These are phyloP conservation scores for Kwoniella dejecticola DNA, from an alignment of 768 basidiomycete species.

Conservation along the genomic window DNA sequence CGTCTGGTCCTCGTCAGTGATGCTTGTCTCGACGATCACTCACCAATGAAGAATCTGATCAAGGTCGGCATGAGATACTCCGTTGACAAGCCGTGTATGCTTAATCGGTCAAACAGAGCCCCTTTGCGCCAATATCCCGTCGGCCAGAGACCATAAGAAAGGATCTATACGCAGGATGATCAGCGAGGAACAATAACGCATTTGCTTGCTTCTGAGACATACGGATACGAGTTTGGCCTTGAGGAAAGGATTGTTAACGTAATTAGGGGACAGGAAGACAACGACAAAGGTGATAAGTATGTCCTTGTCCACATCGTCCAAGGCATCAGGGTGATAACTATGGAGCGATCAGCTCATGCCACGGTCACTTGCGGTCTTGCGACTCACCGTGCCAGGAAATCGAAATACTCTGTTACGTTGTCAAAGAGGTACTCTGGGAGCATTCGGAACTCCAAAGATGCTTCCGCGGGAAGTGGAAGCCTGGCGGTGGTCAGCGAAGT, in stretches of 20 bases:
- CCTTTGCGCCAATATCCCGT: slow-evolving; percentile 54
- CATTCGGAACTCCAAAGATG: slow-evolving; percentile 79
- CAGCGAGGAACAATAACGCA: background rate
- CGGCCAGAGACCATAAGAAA: slow-evolving; percentile 51
- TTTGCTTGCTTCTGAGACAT: background rate
- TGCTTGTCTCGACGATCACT: slow-evolving; percentile 31
- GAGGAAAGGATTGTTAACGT: slow-evolving; percentile 97
- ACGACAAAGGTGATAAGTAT: slow-evolving; percentile 84
- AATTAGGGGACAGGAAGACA: slow-evolving; percentile 93
- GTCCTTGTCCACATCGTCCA: slow-evolving; percentile 79
- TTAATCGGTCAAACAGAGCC: slow-evolving; percentile 78
- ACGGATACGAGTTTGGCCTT: slow-evolving; percentile 96
- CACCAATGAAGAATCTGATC: slow-evolving; percentile 93
- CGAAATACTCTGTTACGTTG: slow-evolving; percentile 85
- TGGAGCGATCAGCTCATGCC: background rate
- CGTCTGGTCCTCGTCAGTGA: slow-evolving; percentile 63
- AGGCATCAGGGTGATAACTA: slow-evolving; percentile 66
- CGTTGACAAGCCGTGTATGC: slow-evolving; percentile 78
- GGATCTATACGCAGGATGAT: slow-evolving; percentile 32
- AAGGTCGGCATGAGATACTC: slow-evolving; percentile 86
- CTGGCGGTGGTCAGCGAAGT: slow-evolving; percentile 57
- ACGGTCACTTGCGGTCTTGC: background rate
- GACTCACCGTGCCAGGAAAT: slow-evolving; percentile 77
- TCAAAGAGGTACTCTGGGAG: slow-evolving; percentile 93
- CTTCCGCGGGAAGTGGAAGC: slow-evolving; percentile 79